Base-by-base conservation (phyloP, 2,329 filamentous ascomycete species). In the Beauveria scarabaeidicola region DNA sequence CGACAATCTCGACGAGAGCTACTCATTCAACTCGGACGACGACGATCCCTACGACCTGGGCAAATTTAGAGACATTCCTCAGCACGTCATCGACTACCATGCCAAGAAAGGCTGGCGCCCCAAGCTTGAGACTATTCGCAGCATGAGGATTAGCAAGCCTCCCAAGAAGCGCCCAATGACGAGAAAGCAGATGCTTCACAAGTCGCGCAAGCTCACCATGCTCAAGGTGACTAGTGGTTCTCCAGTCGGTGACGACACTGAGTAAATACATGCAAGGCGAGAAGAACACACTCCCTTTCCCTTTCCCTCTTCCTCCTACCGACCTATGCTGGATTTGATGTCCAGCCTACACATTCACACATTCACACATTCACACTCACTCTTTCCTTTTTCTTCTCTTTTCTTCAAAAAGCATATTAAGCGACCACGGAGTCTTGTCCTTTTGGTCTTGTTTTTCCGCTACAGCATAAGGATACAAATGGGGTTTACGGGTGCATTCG, bases 81-180 rank as follows among this genome's bases (percentile, higher is more conserved):
- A 36, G 32, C 40, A 41, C 40, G 40, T 41, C 40, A 36, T 36
- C 32, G 32, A 36, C 32, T 36, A 67, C 9, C 73, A 73, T 61
- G 74, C 70, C 40, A 41, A 41, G 2, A 41, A 41, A 41, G 74
- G 72, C 0, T 73, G 74, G 62, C 71, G 75, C 50, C 76, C 77
- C 5, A 77, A 74, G 65, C 69, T 81, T 40, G 73, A 77, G 60
- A 80, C 78, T 10, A 80, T 80, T 19, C 61, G 71, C 53, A 78
- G 78, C 68, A 75, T 73, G 19, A 72, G 32, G 32, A 36, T 36
- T 36, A 36, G 32, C 32, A 36, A 36, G 10, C 32, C 32, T 36
- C 32, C 32, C 32, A 11, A 36, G 5, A 36, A 36, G 32, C 32
- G 32, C 32, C 32, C 32, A 36, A 36, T 36, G 32, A 36, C 32